These are phyloP conservation scores for Macrolepiota dolichaula DNA, from an alignment of 768 basidiomycete species.

Conservation along the genomic window DNA sequence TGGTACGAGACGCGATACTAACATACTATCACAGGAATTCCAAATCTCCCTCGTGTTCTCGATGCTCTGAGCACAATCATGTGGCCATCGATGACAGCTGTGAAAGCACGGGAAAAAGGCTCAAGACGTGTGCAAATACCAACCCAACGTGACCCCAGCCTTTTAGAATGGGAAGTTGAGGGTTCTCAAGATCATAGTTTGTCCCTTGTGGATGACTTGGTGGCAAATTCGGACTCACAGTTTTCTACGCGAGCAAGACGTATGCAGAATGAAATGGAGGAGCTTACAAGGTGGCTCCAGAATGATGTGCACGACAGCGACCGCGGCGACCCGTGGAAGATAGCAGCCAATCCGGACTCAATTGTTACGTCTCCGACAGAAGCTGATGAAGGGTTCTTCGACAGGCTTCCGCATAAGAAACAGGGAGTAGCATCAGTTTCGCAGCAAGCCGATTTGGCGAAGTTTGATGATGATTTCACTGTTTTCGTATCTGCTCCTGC, in stretches of 20 bases:
- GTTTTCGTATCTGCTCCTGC: constrained; percentile 69
- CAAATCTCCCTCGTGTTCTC: constrained; percentile 60
- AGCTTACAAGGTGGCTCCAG: constrained; percentile 61
- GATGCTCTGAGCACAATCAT: constrained; percentile 84
- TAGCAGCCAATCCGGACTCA: constrained; percentile 26
- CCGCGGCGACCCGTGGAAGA: constrained; percentile 39
- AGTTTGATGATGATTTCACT: constrained; percentile 79
- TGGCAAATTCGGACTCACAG: constrained; percentile 11
- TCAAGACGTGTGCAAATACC: constrained; percentile 14
- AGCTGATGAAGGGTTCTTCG: neutral
- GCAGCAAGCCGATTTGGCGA: neutral
- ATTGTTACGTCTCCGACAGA: constrained; percentile 25
- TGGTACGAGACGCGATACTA: too few relatives aligned
- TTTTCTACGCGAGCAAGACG: constrained; percentile 26
- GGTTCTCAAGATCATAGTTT: constrained; percentile 20
- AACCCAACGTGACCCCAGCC: constrained; percentile 26
- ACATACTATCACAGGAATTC: constrained; percentile 34
- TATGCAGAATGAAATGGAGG: constrained; percentile 51
- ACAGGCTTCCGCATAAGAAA: neutral
- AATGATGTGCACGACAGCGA: constrained; percentile 36
- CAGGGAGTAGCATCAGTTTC: neutral
- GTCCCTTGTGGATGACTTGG: constrained; percentile 8
- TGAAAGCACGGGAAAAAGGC: constrained; percentile 34
- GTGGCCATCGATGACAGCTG: constrained; percentile 91
- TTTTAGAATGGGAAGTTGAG: constrained; percentile 39